phyloP scores from a whole-genome alignment of 106 monocot species.

The Acanthochlamys bracteata region DNA sequence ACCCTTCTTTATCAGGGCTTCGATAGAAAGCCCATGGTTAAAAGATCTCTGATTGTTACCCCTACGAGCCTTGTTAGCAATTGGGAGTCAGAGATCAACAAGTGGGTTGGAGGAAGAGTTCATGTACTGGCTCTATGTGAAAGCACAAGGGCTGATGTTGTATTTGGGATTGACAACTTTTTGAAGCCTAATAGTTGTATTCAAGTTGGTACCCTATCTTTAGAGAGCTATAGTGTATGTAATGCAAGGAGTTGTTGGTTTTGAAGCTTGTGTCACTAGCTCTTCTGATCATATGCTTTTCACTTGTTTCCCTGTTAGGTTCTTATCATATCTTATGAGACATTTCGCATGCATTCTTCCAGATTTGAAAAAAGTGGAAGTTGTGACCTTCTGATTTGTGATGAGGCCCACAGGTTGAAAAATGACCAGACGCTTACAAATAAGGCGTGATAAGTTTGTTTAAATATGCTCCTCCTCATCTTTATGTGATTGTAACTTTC shows the following conservation, averaged over 20 bases:
- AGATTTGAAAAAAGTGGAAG: conserved; percentile 80
- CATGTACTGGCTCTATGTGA: conserved; percentile 83
- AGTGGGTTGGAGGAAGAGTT: conserved; percentile 84
- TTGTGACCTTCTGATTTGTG: conserved; percentile 97
- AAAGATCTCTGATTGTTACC: conserved; percentile 75
- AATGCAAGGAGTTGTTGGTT: too few relatives aligned
- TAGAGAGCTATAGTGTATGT: too few relatives aligned
- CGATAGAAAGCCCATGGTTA: conserved; percentile 91
- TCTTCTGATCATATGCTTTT: too few relatives aligned
- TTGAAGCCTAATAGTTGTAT: conserved; percentile 47
- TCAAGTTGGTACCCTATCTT: conserved; percentile 32
- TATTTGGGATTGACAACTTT: conserved; percentile 84
- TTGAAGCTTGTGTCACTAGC: too few relatives aligned
- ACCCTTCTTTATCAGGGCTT: conserved; percentile 92
- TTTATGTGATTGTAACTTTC: too few relatives aligned
- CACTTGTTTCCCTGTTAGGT: conserved; percentile 30
- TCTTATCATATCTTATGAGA: conserved; percentile 92
- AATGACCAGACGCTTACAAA: conserved; percentile 96
- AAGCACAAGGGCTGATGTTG: conserved; percentile 84
- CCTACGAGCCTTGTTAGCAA: conserved; percentile 99
- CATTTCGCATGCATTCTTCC: conserved; percentile 93
- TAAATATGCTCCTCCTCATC: too few relatives aligned
- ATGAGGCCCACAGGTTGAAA: conserved; percentile 96
- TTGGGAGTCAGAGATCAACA: conserved; percentile 95
- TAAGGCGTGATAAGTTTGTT: conserved; percentile 25